Evolutionary conservation across 805 yeast genomes (phyloP), one percentile per base, ranked within the genome.

Genomic region (Wickerhamomyces kurtzmanii): DNA sequence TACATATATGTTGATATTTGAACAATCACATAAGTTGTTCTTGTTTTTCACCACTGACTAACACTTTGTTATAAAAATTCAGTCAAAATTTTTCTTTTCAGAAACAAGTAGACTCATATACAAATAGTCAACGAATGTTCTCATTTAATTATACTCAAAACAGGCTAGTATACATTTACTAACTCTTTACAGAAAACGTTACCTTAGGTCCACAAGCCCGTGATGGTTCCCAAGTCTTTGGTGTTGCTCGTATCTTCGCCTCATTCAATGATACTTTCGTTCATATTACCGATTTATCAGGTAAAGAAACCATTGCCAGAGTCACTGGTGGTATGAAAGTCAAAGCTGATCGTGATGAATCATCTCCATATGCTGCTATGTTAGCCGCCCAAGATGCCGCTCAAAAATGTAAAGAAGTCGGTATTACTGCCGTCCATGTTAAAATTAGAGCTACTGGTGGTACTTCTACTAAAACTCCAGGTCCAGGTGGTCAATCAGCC

Each of bases 251-350:
- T 74, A 91, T 91, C 79, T 91, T 76, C 63, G 99, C 99, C 59
- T 93, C 98, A 47, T 86, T 87, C 78, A 91, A 91, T 82, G 99
- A 91, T 75, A 91, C 99, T 47, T 91, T 91, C 72, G 99, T 91
- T 55, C 99, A 91, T 68, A 91, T 91, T 56, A 91, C 99, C 57
- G 99, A 91, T 76, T 74, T 87, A 55, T 84, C 97, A 57, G 99
- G 98, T 71, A 91, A 89, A 71, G 99, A 93, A 75, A 91, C 99
- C 72, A 89, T 91, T 62, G 79, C 95, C 75, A 86, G 97, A 75
- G 96, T 91, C 55, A 91, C 98, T 61, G 99, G 99, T 78, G 99
- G 98, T 72, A 91, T 91, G 98, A 91, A 91, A 79, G 99, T 91
- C 68, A 91, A 91, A 80, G 98, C 98, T 58, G 99, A 91, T 76